Percentiles rank a stretch among this genome's conserved stretches.
These are phyloP conservation scores for Phaffomyces thermotolerans DNA, from an alignment of 805 yeast species.

Conservation along the genomic window DNA sequence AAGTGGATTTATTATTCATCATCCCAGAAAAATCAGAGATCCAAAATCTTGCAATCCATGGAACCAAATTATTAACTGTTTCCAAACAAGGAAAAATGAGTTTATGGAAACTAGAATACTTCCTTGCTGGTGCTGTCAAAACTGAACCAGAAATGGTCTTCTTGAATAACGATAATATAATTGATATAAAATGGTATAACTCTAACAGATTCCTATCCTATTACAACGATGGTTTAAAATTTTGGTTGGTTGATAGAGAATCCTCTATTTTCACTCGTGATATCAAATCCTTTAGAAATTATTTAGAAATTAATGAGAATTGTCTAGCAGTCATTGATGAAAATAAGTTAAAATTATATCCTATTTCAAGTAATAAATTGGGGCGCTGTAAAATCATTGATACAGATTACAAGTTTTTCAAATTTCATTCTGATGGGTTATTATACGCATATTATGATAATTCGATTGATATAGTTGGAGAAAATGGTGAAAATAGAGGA, in stretches of 20 bases:
- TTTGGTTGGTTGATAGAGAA: neutral
- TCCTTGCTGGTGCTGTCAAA: neutral
- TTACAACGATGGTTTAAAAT: neutral
- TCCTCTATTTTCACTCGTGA: too few species aligned
- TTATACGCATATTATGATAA: too few species aligned
- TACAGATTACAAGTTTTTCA: too few species aligned
- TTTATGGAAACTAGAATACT: neutral
- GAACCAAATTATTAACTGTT: neutral
- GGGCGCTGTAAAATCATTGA: too few species aligned
- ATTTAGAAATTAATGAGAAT: too few species aligned
- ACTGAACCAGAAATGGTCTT: neutral
- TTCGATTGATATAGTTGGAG: too few species aligned
- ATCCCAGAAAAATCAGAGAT: neutral
- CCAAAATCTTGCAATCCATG: neutral
- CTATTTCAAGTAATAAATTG: too few species aligned
- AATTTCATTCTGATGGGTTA: too few species aligned
- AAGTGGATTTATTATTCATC: neutral
- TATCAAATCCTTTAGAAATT: too few species aligned
- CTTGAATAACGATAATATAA: neutral
- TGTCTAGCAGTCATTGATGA: too few species aligned
- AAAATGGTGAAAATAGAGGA: too few species aligned
- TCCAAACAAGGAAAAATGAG: neutral
- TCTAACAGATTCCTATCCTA: neutral
- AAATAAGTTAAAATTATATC: too few species aligned
- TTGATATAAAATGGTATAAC: neutral